Conservation (phyloP, 2,329 filamentous ascomycete genomes). For the Penicillium sp. region DNA sequence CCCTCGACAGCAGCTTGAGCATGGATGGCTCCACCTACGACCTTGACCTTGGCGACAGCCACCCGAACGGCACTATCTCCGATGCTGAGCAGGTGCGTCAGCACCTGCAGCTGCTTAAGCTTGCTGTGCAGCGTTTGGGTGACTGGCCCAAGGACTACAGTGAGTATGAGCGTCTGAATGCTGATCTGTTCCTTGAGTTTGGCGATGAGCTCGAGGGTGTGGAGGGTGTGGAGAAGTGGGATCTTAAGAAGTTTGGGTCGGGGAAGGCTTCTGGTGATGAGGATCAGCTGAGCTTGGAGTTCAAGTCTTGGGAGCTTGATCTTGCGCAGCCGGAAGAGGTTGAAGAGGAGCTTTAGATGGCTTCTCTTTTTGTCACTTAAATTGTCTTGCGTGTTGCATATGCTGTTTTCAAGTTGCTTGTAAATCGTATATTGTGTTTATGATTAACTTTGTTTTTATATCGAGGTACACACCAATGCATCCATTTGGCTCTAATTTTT, state of each 20-base stretch:
- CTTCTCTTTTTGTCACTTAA: neutral
- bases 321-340: constrained; percentile 16
- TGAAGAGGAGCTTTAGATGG: constrained; percentile 21
- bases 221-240: constrained; percentile 53
- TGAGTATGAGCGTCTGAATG: constrained; percentile 53
- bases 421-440: neutral
- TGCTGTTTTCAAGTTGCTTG: neutral
- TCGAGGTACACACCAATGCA: neutral
- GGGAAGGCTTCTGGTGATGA: constrained; percentile 50
- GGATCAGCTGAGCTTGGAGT: constrained; percentile 27
- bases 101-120: constrained; percentile 44
- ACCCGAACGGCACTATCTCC: constrained; percentile 20
- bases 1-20: constrained; percentile 24
- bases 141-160: constrained; percentile 50
- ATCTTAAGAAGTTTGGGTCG: constrained; percentile 47
- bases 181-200: constrained; percentile 47
- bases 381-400: neutral
- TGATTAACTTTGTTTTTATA: neutral
- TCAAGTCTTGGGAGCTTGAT: constrained; percentile 31
- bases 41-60: constrained; percentile 23
- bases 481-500: neutral
- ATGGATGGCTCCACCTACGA: constrained; percentile 26
- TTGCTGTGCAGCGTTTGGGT: constrained; percentile 43
- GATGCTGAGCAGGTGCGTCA: constrained; percentile 37
- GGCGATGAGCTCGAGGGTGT: constrained; percentile 44